Evolutionary conservation across 2,329 filamentous ascomycete species (phyloP), one percentile per base, ranked within the genome.

Genomic region (Diaporthe vexans): DNA sequence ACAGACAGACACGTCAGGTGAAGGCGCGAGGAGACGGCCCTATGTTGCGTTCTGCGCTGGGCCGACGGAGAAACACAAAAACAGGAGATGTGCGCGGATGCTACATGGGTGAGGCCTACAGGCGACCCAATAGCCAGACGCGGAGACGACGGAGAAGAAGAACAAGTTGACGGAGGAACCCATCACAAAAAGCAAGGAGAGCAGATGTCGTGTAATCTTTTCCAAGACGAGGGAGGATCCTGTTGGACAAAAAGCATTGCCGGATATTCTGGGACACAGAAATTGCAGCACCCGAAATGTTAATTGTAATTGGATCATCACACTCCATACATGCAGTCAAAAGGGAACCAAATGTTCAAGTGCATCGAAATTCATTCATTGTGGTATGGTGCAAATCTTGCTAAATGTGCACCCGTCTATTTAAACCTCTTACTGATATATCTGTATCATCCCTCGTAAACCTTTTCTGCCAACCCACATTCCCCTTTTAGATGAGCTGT

Each of bases 401-500:
- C 24, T 56, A 29, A 24, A 51, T 21, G 29, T 73, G 48, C 70
- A 10, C 54, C n/a, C 21, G 35, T 71, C 43, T 73, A 74, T 75
- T 54, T 71, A 58, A 48, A 69, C 67, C 40, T 48, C 37, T 52
- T 43, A 43, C 11, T n/a, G n/a, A n/a, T 10, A n/a, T 35, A 48
- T 15, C 58, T 33, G 51, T 61, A 67, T 59, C 58, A 52, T 58
- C 51, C 58, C 40, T 54, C 21, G 74, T 70, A 74, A 71, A 6
- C n/a, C 54, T 76, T 57, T 63, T 69, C 71, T 73, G 61, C 61
- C 51, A 52, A 26, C 17, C 63, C 26, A n/a, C 3, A 40, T 19
- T 17, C 15, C 65, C 67, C 54, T 52, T 78, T 89, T 97, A 98
- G 86, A 97, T 94, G 81, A 98, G 90, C 89, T 99, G 95, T 89